A percentile compares a stretch with the other conserved stretches of the same genome.
phyloP scores from a whole-genome alignment of 73 alveolate species.

The Paramecium primaurelia region DNA sequence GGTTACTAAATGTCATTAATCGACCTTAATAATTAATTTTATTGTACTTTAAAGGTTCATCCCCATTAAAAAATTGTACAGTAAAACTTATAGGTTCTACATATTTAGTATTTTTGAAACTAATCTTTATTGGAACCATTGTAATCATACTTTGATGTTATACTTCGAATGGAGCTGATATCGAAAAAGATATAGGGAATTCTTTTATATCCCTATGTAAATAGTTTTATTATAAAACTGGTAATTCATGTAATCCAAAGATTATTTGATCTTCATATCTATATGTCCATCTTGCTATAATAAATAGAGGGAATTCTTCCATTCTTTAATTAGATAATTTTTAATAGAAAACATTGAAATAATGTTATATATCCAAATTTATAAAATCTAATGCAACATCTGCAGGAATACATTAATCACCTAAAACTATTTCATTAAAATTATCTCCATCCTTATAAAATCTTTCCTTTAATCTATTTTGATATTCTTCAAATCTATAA shows the following conservation, averaged over 20 bases:
- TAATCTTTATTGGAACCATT: not conserved
- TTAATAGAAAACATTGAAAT: not conserved
- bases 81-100: not conserved
- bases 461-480: not conserved
- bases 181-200: not conserved
- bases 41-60: conserved; percentile 33
- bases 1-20: conserved; percentile 2
- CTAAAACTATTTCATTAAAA: not conserved
- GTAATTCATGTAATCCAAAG: conserved; percentile 33
- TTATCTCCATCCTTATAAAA: conserved; percentile 7
- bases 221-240: not conserved
- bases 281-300: conserved; percentile 46
- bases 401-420: not conserved
- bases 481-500: not conserved
- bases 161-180: not conserved
- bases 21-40: not conserved
- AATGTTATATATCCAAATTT: conserved; percentile 25
- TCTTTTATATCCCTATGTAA: not conserved
- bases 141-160: not conserved
- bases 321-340: not conserved
- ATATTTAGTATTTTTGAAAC: conserved; percentile 5
- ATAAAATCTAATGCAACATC: conserved; percentile 1
- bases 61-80: conserved; percentile 1
- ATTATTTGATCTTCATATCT: not conserved
- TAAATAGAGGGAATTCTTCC: conserved; percentile 43